A percentile compares a stretch with the other conserved stretches of the same genome.
Conservation (phyloP, 257 asterid species). For the Schizonepeta tenuifolia region DNA sequence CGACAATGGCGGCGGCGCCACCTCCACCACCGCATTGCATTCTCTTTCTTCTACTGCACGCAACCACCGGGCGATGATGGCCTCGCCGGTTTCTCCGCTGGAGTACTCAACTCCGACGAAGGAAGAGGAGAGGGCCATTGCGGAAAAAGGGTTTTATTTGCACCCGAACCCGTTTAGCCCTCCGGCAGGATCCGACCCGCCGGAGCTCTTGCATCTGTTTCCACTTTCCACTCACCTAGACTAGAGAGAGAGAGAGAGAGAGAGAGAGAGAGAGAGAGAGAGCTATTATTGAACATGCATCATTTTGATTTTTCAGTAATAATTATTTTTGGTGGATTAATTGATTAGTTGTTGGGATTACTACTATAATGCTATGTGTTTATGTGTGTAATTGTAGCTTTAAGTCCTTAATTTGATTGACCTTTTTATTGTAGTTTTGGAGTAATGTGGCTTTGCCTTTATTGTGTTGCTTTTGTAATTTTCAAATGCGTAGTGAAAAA, state of each 20-base stretch:
- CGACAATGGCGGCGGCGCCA: constrained; percentile 5
- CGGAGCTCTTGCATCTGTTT: constrained; percentile 73
- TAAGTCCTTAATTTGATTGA: background rate
- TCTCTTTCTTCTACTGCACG: constrained; percentile 31
- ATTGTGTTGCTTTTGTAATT: background rate
- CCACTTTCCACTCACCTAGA: constrained; percentile 59
- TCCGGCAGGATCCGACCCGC: constrained; percentile 67
- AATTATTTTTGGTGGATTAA: background rate
- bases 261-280: constrained; percentile 31
- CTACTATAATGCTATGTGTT: background rate
- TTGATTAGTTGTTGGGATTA: background rate
- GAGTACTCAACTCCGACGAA: constrained; percentile 51
- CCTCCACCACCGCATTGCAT: constrained; percentile 15
- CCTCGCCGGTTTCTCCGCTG: constrained; percentile 71
- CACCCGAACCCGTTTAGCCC: constrained; percentile 65
- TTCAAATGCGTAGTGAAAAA: background rate
- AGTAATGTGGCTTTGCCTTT: background rate
- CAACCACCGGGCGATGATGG: constrained; percentile 39
- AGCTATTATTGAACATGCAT: background rate
- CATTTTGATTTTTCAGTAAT: background rate
- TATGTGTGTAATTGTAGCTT: background rate
- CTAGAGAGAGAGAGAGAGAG: constrained; percentile 24
- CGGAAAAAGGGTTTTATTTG: constrained; percentile 64
- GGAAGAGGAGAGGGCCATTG: constrained; percentile 64
- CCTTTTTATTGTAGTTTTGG: background rate